Percentiles rank a stretch among this genome's conserved stretches.
Evolutionary conservation across 805 yeast genomes (phyloP).

Genomic region (Candida wancherniae): DNA sequence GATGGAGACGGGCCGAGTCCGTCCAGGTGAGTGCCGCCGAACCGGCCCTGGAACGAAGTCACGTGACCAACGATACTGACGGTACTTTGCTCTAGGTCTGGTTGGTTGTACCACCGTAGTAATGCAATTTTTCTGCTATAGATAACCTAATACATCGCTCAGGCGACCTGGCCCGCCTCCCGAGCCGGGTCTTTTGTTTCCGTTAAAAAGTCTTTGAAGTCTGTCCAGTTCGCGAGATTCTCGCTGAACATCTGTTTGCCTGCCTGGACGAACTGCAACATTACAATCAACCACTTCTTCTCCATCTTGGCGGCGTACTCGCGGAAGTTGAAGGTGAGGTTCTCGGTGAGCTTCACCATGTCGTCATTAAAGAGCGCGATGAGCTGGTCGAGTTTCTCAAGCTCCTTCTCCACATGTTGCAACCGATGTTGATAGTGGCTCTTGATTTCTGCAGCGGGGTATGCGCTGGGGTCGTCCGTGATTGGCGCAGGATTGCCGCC

Average conservation of each 20-base stretch:
- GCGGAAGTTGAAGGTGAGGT: slow-evolving; percentile 38
- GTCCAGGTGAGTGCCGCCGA: neutral
- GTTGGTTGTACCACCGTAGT: no score
- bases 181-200: no score
- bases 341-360: slow-evolving; percentile 39
- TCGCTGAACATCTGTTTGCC: slow-evolving; percentile 25
- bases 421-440: slow-evolving; percentile 25
- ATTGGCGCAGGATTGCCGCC: neutral
- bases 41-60: no score
- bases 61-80: no score
- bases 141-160: no score
- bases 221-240: slow-evolving; percentile 25
- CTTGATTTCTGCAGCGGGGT: slow-evolving; percentile 5
- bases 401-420: slow-evolving; percentile 36
- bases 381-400: slow-evolving; percentile 44
- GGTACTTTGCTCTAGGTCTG: no score
- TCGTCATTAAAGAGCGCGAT: slow-evolving; percentile 41
- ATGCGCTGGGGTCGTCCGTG: slow-evolving; percentile 2
- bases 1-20: no score
- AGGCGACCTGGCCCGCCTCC: no score
- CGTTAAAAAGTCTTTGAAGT: slow-evolving; percentile 24
- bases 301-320: slow-evolving; percentile 37
- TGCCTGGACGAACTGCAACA: slow-evolving; percentile 33
- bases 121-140: no score
- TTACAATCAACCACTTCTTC: slow-evolving; percentile 34